Conservation (phyloP, 78 protist genomes). For the Tieghemostelium lacteum region DNA sequence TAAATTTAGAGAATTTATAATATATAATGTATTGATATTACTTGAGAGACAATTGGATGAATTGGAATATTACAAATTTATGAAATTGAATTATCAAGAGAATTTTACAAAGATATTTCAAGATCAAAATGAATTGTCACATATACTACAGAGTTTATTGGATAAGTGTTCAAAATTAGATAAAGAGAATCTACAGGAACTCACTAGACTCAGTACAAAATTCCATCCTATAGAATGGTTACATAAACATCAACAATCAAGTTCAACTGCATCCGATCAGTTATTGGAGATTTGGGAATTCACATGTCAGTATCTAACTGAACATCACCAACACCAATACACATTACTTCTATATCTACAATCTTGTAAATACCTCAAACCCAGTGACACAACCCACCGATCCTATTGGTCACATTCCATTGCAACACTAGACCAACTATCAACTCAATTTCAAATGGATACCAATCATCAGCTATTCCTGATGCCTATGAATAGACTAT, state of each 20-base stretch:
- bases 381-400: no score
- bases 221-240: background rate
- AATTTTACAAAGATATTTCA: slow-evolving; percentile 1
- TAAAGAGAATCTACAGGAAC: background rate
- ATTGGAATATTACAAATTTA: background rate
- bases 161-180: background rate
- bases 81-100: background rate
- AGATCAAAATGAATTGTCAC: no score
- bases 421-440: background rate
- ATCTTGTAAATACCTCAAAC: no score
- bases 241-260: background rate
- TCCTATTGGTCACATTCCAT: no score
- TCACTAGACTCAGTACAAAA: background rate
- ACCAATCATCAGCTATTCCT: background rate
- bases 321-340: slow-evolving; percentile 1
- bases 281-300: background rate
- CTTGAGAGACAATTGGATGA: background rate
- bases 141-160: no score
- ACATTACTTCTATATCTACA: slow-evolving; percentile 7
- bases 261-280: background rate
- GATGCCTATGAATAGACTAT: slow-evolving; percentile 9
- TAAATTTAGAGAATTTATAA: background rate
- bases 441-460: background rate
- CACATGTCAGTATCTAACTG: slow-evolving; percentile 17
- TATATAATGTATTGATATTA: background rate